These are phyloP conservation scores for Gryganskiella cystojenkinii DNA, from an alignment of 192 early-diverging fungal species.

Conservation along the genomic window DNA sequence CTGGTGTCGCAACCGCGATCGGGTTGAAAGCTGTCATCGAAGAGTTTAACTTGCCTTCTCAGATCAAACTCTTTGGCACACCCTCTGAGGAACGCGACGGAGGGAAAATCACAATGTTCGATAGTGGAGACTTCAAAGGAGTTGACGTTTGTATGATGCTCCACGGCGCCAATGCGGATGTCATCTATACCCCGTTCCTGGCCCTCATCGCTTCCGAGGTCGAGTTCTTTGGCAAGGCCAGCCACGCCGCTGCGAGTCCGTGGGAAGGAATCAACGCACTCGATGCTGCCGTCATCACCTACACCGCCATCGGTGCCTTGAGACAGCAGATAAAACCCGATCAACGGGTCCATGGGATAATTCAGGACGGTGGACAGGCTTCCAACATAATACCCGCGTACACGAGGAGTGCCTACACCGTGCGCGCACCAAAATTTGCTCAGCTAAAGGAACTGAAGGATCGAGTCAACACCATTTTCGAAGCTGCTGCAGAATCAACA, in stretches of 20 bases:
- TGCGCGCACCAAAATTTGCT: constrained; percentile 64
- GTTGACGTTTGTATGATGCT: constrained; percentile 85
- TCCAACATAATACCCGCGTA: constrained; percentile 73
- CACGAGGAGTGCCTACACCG: constrained; percentile 66
- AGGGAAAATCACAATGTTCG: constrained; percentile 80
- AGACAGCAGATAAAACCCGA: constrained; percentile 77
- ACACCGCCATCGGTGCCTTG: constrained; percentile 73
- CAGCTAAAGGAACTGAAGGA: constrained; percentile 63
- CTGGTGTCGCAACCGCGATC: constrained; percentile 72
- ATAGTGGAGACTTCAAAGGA: constrained; percentile 76
- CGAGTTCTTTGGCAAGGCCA: constrained; percentile 79
- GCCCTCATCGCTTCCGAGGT: constrained; percentile 56
- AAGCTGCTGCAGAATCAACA: constrained; percentile 74
- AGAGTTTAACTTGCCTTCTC: constrained; percentile 57
- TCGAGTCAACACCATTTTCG: constrained; percentile 66
- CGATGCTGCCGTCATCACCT: constrained; percentile 75
- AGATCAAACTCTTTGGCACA: constrained; percentile 81
- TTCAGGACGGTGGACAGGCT: constrained; percentile 76
- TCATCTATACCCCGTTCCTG: constrained; percentile 59
- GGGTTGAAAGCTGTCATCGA: constrained; percentile 54
- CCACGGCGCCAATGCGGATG: constrained; percentile 71
- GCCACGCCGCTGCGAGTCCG: constrained; percentile 74
- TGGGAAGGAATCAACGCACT: constrained; percentile 79
- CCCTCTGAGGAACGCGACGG: constrained; percentile 71
- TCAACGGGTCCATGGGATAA: constrained; percentile 79